Percentiles rank a stretch among this genome's conserved stretches.
These are phyloP conservation scores for Suillus clintonianus DNA, from an alignment of 768 basidiomycete species.

Conservation along the genomic window DNA sequence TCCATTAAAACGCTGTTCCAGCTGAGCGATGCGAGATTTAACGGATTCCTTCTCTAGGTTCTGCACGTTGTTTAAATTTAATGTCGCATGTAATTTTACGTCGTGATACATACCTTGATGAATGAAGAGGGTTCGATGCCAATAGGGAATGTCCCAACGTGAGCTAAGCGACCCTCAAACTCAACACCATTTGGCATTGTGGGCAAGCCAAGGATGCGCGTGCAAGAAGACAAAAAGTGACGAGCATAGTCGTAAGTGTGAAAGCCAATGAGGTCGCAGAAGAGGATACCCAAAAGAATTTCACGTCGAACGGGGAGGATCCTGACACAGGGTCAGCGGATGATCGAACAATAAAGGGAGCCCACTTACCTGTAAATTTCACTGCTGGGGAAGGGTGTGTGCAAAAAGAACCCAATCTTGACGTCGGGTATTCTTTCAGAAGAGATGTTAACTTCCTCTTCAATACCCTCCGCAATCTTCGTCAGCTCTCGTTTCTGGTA, in stretches of 20 bases:
- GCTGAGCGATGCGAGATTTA: constrained; percentile 72
- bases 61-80: constrained; percentile 35
- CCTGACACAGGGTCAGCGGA: constrained; percentile 40
- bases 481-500: constrained; percentile 62
- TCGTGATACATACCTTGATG: constrained; percentile 57
- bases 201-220: constrained; percentile 89
- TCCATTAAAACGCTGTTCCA: constrained; percentile 89
- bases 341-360: constrained; percentile 10
- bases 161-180: constrained; percentile 91
- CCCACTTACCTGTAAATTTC: constrained; percentile 90
- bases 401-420: constrained; percentile 98
- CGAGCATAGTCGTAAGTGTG: constrained; percentile 99
- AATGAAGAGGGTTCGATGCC: constrained; percentile 96
- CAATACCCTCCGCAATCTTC: constrained; percentile 73
- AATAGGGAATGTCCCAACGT: constrained; percentile 98
- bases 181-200: constrained; percentile 99
- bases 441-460: constrained; percentile 42
- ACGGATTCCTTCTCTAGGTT: constrained; percentile 81
- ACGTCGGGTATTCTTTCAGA: constrained; percentile 57
- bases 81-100: background rate
- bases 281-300: constrained; percentile 93
- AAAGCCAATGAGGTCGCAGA: constrained; percentile 98
- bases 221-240: constrained; percentile 98
- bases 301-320: constrained; percentile 97
- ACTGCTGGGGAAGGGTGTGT: constrained; percentile 96